Conservation (phyloP, 140 eudicot species). For the Senecio squalidus region DNA sequence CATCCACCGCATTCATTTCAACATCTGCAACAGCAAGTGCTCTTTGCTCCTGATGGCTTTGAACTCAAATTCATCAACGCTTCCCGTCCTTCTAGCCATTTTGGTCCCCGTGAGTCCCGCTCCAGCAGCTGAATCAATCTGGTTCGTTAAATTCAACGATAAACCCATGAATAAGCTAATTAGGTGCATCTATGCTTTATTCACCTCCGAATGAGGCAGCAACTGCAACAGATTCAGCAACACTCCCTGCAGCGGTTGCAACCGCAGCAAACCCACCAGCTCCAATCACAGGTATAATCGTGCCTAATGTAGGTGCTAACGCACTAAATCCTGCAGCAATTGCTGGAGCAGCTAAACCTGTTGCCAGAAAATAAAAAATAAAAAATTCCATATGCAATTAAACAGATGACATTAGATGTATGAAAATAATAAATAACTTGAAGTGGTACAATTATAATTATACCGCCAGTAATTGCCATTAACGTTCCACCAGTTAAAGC, state of each 20-base stretch:
- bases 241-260: conserved; percentile 95
- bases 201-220: conserved; percentile 98
- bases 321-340: conserved; percentile 98
- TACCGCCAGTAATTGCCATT: conserved; percentile 93
- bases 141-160: too few species aligned
- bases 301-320: conserved; percentile 91
- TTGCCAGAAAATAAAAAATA: conserved; percentile 6
- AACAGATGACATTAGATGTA: neutral
- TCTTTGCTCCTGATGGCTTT: too few species aligned
- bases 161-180: neutral
- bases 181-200: neutral
- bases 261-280: conserved; percentile 94
- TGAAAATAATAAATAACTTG: neutral
- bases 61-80: too few species aligned
- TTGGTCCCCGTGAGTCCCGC: too few species aligned
- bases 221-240: conserved; percentile 97
- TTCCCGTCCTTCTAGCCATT: too few species aligned
- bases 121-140: conserved; percentile 74
- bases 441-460: neutral
- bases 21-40: too few species aligned
- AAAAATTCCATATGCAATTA: neutral
- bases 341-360: conserved; percentile 99
- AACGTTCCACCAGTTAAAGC: conserved; percentile 96
- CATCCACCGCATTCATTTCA: too few species aligned
- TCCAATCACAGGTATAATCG: conserved; percentile 83